Percentiles rank a stretch among this genome's conserved stretches.
Evolutionary conservation across 805 yeast species (phyloP).

Genomic region (Kodamaea laetipori): DNA sequence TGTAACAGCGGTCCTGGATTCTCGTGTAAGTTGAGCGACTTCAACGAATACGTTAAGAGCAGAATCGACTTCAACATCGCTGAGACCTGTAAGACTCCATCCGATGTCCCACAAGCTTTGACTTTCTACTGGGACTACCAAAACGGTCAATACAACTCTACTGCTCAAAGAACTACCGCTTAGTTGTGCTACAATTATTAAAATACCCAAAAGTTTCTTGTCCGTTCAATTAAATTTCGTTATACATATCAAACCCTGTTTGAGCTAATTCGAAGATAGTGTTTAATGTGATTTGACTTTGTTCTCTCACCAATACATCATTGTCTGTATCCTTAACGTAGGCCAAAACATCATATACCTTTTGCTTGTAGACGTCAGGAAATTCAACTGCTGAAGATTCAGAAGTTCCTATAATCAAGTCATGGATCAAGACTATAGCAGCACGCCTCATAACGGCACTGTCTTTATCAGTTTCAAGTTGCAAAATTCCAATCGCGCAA

Average conservation of each 20-base stretch:
- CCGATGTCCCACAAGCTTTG: conserved; percentile 22
- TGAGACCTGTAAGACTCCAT: conserved; percentile 30
- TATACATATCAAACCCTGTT: conserved; percentile 15
- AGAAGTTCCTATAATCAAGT: conserved; percentile 52
- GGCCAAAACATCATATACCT: conserved; percentile 43
- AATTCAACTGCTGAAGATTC: conserved; percentile 50
- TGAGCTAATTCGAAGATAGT: conserved; percentile 33
- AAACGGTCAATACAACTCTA: conserved; percentile 21
- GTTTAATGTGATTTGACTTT: conserved; percentile 42
- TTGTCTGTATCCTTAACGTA: conserved; percentile 50
- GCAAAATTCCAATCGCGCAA: conserved; percentile 74
- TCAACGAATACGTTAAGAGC: conserved; percentile 28
- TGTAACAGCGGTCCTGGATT: conserved; percentile 59
- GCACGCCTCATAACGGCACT: conserved; percentile 70
- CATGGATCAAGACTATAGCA: conserved; percentile 69
- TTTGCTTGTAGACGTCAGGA: conserved; percentile 50
- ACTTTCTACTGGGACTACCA: conserved; percentile 47
- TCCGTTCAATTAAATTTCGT: too few relatives aligned
- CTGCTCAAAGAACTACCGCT: conserved; percentile 9
- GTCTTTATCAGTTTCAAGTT: conserved; percentile 49
- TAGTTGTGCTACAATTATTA: too few relatives aligned
- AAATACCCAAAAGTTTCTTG: too few relatives aligned
- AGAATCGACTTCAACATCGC: conserved; percentile 30
- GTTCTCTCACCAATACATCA: conserved; percentile 63
- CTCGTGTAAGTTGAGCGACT: conserved; percentile 35